phyloP scores from a whole-genome alignment of 768 basidiomycete species.

The Lanmaoa rubissima region DNA sequence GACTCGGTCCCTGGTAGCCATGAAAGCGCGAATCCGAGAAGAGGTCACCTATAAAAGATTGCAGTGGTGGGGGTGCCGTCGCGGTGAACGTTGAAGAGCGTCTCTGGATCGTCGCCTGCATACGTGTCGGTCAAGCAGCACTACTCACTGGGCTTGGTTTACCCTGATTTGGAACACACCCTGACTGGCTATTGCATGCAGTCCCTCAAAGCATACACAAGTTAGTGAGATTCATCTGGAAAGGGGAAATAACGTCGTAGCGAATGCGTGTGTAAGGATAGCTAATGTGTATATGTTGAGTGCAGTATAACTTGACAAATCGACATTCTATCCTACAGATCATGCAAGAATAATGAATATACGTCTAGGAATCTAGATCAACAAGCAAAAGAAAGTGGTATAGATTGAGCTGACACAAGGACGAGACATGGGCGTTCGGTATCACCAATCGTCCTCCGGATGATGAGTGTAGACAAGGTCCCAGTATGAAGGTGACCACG shows the following conservation, averaged over 20 bases:
- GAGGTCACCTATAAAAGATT: constrained; percentile 23
- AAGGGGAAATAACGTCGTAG: too few relatives aligned
- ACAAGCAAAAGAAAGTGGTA: background rate
- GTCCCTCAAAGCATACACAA: background rate
- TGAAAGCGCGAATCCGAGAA: constrained; percentile 45
- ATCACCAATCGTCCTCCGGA: background rate
- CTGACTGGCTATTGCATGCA: too few relatives aligned
- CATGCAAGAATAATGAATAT: background rate
- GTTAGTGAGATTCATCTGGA: background rate
- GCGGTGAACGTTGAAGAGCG: constrained; percentile 28
- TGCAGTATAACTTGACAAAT: too few relatives aligned
- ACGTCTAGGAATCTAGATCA: background rate
- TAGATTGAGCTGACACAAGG: background rate
- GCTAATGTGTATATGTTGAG: too few relatives aligned
- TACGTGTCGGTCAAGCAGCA: background rate
- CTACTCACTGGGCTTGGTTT: background rate
- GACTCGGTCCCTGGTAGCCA: constrained; percentile 43
- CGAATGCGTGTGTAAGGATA: background rate
- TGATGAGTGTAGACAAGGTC: too few relatives aligned
- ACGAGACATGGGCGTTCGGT: background rate
- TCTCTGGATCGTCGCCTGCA: constrained; percentile 26
- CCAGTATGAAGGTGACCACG: background rate
- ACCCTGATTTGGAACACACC: constrained; percentile 10
- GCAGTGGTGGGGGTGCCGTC: background rate
- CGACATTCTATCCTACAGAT: background rate